Evolutionary conservation across 164 flowering plant species (phyloP), one percentile per base, ranked within the genome.

Genomic region (Macadamia integrifolia): DNA sequence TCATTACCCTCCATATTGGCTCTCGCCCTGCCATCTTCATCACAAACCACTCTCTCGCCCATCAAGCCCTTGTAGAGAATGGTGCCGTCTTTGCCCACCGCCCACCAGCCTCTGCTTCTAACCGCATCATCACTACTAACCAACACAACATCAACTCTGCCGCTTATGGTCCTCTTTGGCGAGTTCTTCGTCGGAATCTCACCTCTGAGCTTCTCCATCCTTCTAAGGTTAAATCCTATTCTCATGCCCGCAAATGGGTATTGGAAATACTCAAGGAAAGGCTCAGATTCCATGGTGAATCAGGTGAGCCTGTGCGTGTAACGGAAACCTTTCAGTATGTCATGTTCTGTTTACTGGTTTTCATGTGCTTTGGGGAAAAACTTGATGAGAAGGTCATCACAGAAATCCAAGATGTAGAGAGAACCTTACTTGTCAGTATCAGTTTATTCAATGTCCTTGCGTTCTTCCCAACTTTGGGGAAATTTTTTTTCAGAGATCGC

Each of bases 1-100:
- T 84, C 46, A 18, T 83, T 61, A 69, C 84, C 28, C 66, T 86
- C 67, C 76, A 28, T 1, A 30, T 81, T 6, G 83, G 83, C 40
- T 53, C 70, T 3, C 66, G 68, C 3, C 40, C 40, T 2, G 40
- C 5, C 71, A 69, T 84, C 68, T 80, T 83, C 71, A 23, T 86
- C 17, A 15, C 77, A 53, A 62, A 50, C 68, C 81, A 59, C 61
- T 44, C 68, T 31, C 67, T 79, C 3, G 85, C 82, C 42, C 78
- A 86, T 72, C 69, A 78, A 6, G 79, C 85, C 29, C 73, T 86
- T 3, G 71, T 86, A 46, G 76, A 81, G 31, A 65, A 75, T 17
- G 85, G 85, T 1, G 74, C 81, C 30, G 28, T 61, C 58, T 82
- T 84, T 71, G 68, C 84, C 55, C 79, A 74, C 55, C 84, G 87